Evolutionary conservation across 2,329 filamentous ascomycete species (phyloP).

Genomic region (Fusarium sp.): DNA sequence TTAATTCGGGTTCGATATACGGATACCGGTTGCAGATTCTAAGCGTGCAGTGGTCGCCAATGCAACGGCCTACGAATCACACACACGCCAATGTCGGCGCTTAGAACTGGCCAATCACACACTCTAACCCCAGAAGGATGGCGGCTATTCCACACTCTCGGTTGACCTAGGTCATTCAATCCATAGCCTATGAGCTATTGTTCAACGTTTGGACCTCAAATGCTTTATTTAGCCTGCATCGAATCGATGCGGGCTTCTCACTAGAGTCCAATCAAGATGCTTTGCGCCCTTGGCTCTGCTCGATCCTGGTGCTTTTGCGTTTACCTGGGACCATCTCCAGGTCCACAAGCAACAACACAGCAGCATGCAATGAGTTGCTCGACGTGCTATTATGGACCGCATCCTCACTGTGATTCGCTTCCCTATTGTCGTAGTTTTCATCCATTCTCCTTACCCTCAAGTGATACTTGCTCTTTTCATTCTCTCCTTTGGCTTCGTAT

Average conservation of each 20-base stretch:
- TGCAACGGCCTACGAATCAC: slow-evolving; percentile 44
- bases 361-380: slow-evolving; percentile 22
- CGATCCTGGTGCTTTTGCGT: slow-evolving; percentile 32
- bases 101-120: slow-evolving; percentile 46
- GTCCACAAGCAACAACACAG: slow-evolving; percentile 24
- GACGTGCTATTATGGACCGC: slow-evolving; percentile 28
- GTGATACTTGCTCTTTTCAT: slow-evolving; percentile 6
- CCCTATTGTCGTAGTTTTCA: slow-evolving; percentile 12
- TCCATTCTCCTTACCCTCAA: slow-evolving; percentile 17
- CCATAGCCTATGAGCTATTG: slow-evolving; percentile 42
- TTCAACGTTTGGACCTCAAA: slow-evolving; percentile 23
- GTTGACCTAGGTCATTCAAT: slow-evolving; percentile 41
- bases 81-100: slow-evolving; percentile 40
- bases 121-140: slow-evolving; percentile 25
- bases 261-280: slow-evolving; percentile 39
- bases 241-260: slow-evolving; percentile 29
- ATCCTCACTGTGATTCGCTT: slow-evolving; percentile 21
- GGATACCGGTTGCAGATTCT: slow-evolving; percentile 25
- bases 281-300: slow-evolving; percentile 31
- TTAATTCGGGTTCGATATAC: slow-evolving; percentile 13
- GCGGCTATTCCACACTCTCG: slow-evolving; percentile 54
- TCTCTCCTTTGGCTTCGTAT: slow-evolving; percentile 4
- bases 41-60: slow-evolving; percentile 39
- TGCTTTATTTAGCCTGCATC: slow-evolving; percentile 45
- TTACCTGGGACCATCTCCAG: slow-evolving; percentile 7